Evolutionary conservation across 495 filamentous ascomycete genomes (phyloP).

Genomic region (Aspergillus heteromorphus): DNA sequence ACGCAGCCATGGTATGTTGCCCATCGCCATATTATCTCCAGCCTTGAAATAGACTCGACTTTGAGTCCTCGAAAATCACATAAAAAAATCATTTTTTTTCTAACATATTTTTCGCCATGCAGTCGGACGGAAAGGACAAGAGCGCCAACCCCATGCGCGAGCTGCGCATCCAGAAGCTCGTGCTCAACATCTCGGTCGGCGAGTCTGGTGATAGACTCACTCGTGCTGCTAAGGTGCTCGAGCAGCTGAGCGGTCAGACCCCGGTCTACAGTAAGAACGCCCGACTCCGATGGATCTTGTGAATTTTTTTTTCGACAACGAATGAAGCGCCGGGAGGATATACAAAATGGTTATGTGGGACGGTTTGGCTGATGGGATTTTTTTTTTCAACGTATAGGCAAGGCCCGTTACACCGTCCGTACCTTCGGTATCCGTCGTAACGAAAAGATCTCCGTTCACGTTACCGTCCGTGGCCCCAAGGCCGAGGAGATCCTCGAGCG

Average conservation of each 20-base stretch:
- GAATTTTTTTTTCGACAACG: not conserved
- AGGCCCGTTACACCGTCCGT: constrained; percentile 99
- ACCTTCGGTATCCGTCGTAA: constrained; percentile 99
- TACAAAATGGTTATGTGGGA: not conserved
- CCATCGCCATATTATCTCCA: constrained; percentile 10
- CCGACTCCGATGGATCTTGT: constrained; percentile 6
- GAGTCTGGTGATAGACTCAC: constrained; percentile 99
- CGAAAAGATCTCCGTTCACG: constrained; percentile 99
- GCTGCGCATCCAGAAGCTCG: constrained; percentile 99
- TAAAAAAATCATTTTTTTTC: constrained; percentile 9
- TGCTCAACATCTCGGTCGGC: constrained; percentile 99
- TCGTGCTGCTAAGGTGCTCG: constrained; percentile 98
- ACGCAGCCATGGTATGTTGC: constrained; percentile 45
- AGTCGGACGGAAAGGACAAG: constrained; percentile 68
- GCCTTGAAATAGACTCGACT: not conserved
- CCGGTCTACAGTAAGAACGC: constrained; percentile 86
- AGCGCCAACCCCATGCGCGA: constrained; percentile 96
- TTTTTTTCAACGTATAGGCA: constrained; percentile 53
- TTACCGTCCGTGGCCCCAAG: constrained; percentile 99
- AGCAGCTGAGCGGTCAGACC: constrained; percentile 99
- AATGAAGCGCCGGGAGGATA: not conserved
- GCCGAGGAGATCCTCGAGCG: constrained; percentile 99
- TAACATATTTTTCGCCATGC: constrained; percentile 28
- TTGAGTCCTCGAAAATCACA: not conserved
- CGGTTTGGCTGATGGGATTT: constrained; percentile 17